A percentile compares a stretch with the other conserved stretches of the same genome.
Conservation (phyloP, 2,329 filamentous ascomycete species). For the Scedosporium apiospermum region DNA sequence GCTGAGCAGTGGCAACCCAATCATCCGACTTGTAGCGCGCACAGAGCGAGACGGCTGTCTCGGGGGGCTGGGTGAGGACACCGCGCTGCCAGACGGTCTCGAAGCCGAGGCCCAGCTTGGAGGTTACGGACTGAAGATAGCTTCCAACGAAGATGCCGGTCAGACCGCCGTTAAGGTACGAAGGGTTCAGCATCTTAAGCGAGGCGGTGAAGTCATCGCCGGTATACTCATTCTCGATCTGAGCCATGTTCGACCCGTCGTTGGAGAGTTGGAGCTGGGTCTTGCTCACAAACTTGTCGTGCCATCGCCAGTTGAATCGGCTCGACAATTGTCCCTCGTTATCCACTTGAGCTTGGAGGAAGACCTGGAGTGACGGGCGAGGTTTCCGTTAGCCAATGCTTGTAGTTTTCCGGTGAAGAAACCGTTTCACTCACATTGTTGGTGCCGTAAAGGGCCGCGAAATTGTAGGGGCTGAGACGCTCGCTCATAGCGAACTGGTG, state of each 20-base stretch:
- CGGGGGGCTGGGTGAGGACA: slow-evolving; percentile 75
- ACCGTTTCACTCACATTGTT: slow-evolving; percentile 56
- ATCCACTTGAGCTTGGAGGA: slow-evolving; percentile 91
- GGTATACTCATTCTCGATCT: slow-evolving; percentile 91
- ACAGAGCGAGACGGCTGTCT: slow-evolving; percentile 82
- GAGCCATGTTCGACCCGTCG: slow-evolving; percentile 75
- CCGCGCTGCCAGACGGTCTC: slow-evolving; percentile 92
- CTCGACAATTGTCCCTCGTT: slow-evolving; percentile 82
- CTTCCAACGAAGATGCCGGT: slow-evolving; percentile 94
- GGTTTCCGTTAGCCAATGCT: neutral
- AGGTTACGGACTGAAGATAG: slow-evolving; percentile 90
- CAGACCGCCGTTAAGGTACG: slow-evolving; percentile 77
- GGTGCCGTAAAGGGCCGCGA: slow-evolving; percentile 88
- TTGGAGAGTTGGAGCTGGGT: slow-evolving; percentile 77
- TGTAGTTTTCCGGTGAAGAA: neutral
- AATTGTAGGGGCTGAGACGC: slow-evolving; percentile 86
- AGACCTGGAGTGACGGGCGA: slow-evolving; percentile 49
- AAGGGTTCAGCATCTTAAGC: slow-evolving; percentile 93
- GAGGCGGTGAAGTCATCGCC: slow-evolving; percentile 89
- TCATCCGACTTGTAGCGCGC: slow-evolving; percentile 84
- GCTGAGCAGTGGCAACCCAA: slow-evolving; percentile 86
- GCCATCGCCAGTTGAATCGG: slow-evolving; percentile 91
- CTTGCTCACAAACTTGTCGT: slow-evolving; percentile 71
- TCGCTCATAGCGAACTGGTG: slow-evolving; percentile 96
- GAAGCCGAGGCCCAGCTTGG: slow-evolving; percentile 75